Conservation (phyloP, 2,329 filamentous ascomycete genomes). For the Aspergillus latus region DNA sequence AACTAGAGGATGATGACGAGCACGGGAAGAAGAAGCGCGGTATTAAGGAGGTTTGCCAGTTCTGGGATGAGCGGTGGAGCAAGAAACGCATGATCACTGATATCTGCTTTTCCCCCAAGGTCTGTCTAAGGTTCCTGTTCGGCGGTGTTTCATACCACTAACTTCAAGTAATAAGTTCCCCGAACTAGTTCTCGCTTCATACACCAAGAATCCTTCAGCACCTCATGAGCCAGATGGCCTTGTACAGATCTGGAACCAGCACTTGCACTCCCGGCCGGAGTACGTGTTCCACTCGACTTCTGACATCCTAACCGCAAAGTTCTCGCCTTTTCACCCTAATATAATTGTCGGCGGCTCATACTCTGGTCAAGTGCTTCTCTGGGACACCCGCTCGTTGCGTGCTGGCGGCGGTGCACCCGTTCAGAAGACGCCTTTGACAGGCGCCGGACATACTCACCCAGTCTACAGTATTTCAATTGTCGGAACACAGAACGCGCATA, state of each 20-base stretch:
- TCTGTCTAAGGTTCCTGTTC: slow-evolving; percentile 30
- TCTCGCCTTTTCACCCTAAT: slow-evolving; percentile 98
- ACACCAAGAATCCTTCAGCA: slow-evolving; percentile 95
- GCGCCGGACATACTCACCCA: slow-evolving; percentile 92
- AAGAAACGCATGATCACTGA: slow-evolving; percentile 97
- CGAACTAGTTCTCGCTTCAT: slow-evolving; percentile 87
- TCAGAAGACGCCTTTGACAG: slow-evolving; percentile 92
- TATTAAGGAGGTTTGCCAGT: slow-evolving; percentile 80
- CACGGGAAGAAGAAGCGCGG: slow-evolving; percentile 46
- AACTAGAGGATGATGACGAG: slow-evolving; percentile 76
- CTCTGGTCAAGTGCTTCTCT: slow-evolving; percentile 91
- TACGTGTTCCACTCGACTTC: slow-evolving; percentile 96
- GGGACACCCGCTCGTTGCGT: slow-evolving; percentile 90
- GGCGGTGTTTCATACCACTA: not conserved
- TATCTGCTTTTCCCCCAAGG: slow-evolving; percentile 91
- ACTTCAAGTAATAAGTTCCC: slow-evolving; percentile 59
- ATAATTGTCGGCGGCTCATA: slow-evolving; percentile 95
- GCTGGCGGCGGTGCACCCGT: slow-evolving; percentile 68
- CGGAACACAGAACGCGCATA: slow-evolving; percentile 97
- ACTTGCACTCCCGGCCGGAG: slow-evolving; percentile 90
- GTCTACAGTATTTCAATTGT: slow-evolving; percentile 95
- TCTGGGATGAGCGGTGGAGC: slow-evolving; percentile 93
- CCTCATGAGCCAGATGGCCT: slow-evolving; percentile 92
- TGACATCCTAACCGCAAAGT: slow-evolving; percentile 91
- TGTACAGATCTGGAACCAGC: slow-evolving; percentile 94